Evolutionary conservation across 2,329 filamentous ascomycete genomes (phyloP), one percentile per base, ranked within the genome.

Genomic region (Achaetomium macrosporum): DNA sequence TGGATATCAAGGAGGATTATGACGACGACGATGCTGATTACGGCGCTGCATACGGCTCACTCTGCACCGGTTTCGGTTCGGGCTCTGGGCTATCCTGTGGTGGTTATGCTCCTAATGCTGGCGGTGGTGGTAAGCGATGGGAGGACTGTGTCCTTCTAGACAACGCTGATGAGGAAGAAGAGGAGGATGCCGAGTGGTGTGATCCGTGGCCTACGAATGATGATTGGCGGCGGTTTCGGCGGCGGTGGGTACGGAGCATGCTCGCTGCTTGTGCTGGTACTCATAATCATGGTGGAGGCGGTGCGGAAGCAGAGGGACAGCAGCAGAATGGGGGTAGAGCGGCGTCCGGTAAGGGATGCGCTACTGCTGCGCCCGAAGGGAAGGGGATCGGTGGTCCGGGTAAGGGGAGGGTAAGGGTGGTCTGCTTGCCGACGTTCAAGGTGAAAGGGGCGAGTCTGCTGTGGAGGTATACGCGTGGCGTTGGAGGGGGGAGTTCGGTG

Each of bases 201-300:
- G 68, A 70, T 40, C 65, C 67, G 8, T 70, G 69, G 65, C 69
- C 70, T 37, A 72, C 69, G 2, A 69, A 71, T 46, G 67, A 71
- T 29, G 70, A 72, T 59, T 71, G 70, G 69, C 56, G 66, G 31
- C 61, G 68, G 16, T 73, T 73, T 55, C 51, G 66, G 42, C 61
- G 62, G 48, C 53, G 65, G 42, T 71, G 71, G 53, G 62, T 65
- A 35, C 60, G 65, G 42, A 65, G 65, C 1, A 64, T 71, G 57
- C 56, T 59, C 10, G 61, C 51, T 12, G 55, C 50, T 19, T 55
- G 43, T 30, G 12, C 16, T 20, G 44, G 35, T 10, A 25, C 30
- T 39, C 40, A 25, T n/a, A 42, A 46, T 35, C 16, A 39, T 42
- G 30, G 11, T 11, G 43, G 40, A 16, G 42, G 47, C 6, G 17